Percentiles rank a stretch among this genome's conserved stretches.
These are phyloP conservation scores for Solanum bulbocastanum DNA, from an alignment of 257 asterid species.

Conservation along the genomic window DNA sequence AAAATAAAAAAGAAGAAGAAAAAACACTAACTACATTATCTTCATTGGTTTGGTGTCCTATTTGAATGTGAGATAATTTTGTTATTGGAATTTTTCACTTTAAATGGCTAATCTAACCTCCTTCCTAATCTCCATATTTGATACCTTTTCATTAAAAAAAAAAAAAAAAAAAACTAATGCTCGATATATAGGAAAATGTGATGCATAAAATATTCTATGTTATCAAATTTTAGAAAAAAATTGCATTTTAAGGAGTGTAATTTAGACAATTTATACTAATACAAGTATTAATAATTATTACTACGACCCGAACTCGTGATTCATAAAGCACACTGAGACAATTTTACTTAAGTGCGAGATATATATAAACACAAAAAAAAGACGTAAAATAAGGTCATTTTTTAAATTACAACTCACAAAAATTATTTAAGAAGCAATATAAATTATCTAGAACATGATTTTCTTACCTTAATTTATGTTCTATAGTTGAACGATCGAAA, in stretches of 20 bases:
- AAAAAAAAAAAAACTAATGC: too few species aligned
- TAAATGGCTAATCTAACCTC: neutral
- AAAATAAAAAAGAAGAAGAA: too few species aligned
- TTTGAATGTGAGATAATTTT: neutral
- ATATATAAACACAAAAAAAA: too few species aligned
- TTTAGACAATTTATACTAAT: too few species aligned
- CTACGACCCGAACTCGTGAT: too few species aligned
- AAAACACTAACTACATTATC: neutral
- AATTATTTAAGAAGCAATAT: neutral
- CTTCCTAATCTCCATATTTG: too few species aligned
- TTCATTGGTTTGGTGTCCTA: neutral
- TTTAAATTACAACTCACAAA: neutral
- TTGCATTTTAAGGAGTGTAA: too few species aligned
- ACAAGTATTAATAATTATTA: too few species aligned
- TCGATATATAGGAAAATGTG: too few species aligned
- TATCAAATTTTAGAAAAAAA: too few species aligned
- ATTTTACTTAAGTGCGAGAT: too few species aligned
- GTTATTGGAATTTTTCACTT: neutral
- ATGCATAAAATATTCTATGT: neutral
- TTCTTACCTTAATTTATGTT: neutral
- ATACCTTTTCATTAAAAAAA: too few species aligned
- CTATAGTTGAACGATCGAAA: neutral
- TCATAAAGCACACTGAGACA: accelerated
- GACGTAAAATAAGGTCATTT: neutral
- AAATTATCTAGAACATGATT: neutral